These are phyloP conservation scores for Comarum palustre DNA, from an alignment of 306 rosid genomes.

Conservation along the genomic window DNA sequence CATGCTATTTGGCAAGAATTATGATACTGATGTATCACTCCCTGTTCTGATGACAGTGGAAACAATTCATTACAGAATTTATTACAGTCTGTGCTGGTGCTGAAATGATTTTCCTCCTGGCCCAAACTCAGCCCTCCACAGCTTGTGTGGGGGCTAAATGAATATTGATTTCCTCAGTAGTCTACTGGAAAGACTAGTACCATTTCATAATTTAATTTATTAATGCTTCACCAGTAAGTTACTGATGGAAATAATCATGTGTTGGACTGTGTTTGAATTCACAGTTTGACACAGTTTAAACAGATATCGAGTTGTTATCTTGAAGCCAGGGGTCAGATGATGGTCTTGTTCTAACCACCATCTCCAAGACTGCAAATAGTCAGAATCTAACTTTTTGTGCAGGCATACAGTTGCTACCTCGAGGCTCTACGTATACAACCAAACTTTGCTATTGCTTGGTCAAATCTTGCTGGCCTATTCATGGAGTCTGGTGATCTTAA, in stretches of 20 bases:
- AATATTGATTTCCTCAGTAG: slow-evolving; percentile 2
- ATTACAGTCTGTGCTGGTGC: slow-evolving; percentile 11
- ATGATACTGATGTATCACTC: slow-evolving; percentile 17
- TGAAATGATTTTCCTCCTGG: slow-evolving; percentile 25
- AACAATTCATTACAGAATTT: slow-evolving; percentile 18
- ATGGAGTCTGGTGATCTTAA: slow-evolving; percentile 99
- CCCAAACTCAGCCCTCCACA: slow-evolving; percentile 29
- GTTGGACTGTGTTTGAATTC: slow-evolving; percentile 74
- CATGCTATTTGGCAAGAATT: slow-evolving; percentile 18
- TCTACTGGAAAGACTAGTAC: slow-evolving; percentile 36
- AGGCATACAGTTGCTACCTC: slow-evolving; percentile 98
- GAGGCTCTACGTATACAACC: slow-evolving; percentile 98
- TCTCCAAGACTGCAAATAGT: slow-evolving; percentile 87
- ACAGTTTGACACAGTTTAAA: slow-evolving; percentile 50
- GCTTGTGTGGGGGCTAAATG: slow-evolving; percentile 14
- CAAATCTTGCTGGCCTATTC: slow-evolving; percentile 97
- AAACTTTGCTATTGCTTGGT: slow-evolving; percentile 96
- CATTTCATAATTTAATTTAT: slow-evolving; percentile 53
- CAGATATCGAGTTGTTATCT: slow-evolving; percentile 82
- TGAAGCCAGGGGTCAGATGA: slow-evolving; percentile 86
- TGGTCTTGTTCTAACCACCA: slow-evolving; percentile 83
- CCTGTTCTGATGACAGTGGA: slow-evolving; percentile 22
- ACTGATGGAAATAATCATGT: slow-evolving; percentile 76
- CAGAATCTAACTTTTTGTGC: slow-evolving; percentile 94
- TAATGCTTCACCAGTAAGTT: slow-evolving; percentile 52